These are phyloP conservation scores for Rusavskia elegans DNA, from an alignment of 495 filamentous ascomycete genomes.

Conservation along the genomic window DNA sequence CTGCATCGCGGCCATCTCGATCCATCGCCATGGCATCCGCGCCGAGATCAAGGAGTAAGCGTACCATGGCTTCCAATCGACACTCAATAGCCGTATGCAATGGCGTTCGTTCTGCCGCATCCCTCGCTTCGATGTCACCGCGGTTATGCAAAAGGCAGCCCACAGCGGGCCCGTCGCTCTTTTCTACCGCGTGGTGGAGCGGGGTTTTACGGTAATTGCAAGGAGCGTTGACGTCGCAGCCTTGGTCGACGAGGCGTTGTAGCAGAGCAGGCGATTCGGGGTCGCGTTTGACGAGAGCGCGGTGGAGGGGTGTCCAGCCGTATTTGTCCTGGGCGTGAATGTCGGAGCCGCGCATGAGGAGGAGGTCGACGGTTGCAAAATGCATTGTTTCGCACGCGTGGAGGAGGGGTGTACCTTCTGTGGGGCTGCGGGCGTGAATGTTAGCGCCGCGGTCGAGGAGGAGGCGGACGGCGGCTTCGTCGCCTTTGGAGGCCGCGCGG, in stretches of 20 bases:
- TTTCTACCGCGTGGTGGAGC: slow-evolving; percentile 12
- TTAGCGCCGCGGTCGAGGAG: slow-evolving; percentile 7
- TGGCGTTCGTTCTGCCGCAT: slow-evolving; percentile 9
- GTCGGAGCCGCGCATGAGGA: slow-evolving; percentile 7
- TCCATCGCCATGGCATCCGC: slow-evolving; percentile 9
- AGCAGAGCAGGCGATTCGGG: background rate
- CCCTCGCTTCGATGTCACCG: slow-evolving; percentile 8
- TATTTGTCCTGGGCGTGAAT: slow-evolving; percentile 7
- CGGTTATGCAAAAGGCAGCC: slow-evolving; percentile 4
- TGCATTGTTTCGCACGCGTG: slow-evolving; percentile 6
- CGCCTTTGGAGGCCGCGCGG: slow-evolving; percentile 8
- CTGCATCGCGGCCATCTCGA: slow-evolving; percentile 4
- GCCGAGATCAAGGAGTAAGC: slow-evolving; percentile 6
- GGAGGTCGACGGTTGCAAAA: slow-evolving; percentile 5
- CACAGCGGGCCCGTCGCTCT: slow-evolving; percentile 5
- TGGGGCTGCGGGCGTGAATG: slow-evolving; percentile 10
- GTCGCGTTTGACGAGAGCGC: background rate
- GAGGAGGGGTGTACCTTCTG: slow-evolving; percentile 6
- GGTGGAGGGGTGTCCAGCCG: slow-evolving; percentile 12
- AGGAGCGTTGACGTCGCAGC: slow-evolving; percentile 5
- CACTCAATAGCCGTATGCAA: slow-evolving; percentile 12
- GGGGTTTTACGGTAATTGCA: slow-evolving; percentile 6
- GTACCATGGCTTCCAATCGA: slow-evolving; percentile 8
- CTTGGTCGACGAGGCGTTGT: background rate
- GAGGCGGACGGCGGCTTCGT: slow-evolving; percentile 5